Conservation (phyloP, 2,329 filamentous ascomycete genomes). For the Cladosporium sp. region DNA sequence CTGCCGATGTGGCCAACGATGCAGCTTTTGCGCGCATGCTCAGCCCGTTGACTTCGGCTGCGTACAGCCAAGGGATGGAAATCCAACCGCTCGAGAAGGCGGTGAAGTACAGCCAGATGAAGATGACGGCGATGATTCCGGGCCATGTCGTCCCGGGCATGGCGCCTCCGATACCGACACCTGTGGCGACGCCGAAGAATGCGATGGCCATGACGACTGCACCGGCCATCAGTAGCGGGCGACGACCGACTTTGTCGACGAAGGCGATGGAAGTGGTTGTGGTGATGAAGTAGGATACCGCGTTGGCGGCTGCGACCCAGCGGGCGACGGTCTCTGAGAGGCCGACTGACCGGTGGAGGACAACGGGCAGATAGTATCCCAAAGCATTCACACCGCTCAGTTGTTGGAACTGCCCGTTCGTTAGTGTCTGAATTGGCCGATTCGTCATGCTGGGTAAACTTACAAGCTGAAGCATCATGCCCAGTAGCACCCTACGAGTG, state of each 20-base stretch:
- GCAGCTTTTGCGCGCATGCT: slow-evolving; percentile 53
- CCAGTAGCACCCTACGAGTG: slow-evolving; percentile 20
- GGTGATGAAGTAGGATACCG: slow-evolving; percentile 51
- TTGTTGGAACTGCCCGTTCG: slow-evolving; percentile 44
- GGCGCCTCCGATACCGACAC: slow-evolving; percentile 30
- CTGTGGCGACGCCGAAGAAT: slow-evolving; percentile 27
- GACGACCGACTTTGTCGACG: slow-evolving; percentile 56
- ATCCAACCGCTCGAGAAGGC: slow-evolving; percentile 57
- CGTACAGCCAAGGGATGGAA: slow-evolving; percentile 23
- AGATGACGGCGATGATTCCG: slow-evolving; percentile 50
- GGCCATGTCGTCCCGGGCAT: slow-evolving; percentile 29
- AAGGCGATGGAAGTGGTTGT: slow-evolving; percentile 58
- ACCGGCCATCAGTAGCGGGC: slow-evolving; percentile 37
- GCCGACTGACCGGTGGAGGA: slow-evolving; percentile 49
- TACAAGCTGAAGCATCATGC: slow-evolving; percentile 21
- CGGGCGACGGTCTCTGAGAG: slow-evolving; percentile 31
- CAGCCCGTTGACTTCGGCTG: slow-evolving; percentile 42
- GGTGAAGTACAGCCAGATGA: slow-evolving; percentile 66
- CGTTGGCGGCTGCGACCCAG: slow-evolving; percentile 43
- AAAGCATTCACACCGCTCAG: slow-evolving; percentile 49
- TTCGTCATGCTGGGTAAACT: background rate
- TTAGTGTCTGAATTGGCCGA: too few relatives aligned
- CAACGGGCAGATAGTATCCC: slow-evolving; percentile 39
- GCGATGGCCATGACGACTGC: slow-evolving; percentile 42
- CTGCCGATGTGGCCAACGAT: slow-evolving; percentile 48